A percentile compares a stretch with the other conserved stretches of the same genome.
phyloP scores from a whole-genome alignment of 2,329 filamentous ascomycete genomes.

The Hymenoscyphus scutula region DNA sequence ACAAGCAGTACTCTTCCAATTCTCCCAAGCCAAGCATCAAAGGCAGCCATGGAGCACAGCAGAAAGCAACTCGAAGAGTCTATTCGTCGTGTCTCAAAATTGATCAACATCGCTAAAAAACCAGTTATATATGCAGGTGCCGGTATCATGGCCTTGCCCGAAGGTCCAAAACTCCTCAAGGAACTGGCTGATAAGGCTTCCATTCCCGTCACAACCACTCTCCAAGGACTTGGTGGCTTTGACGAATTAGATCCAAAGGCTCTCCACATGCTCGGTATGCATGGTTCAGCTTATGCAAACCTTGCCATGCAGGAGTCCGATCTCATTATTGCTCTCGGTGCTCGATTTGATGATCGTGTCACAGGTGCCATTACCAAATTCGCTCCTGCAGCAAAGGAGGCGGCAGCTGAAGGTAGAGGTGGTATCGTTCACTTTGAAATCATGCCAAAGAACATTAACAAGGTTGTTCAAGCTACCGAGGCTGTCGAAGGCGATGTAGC shows the following conservation, averaged over 20 bases:
- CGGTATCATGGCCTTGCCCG: conserved; percentile 76
- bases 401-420: conserved; percentile 79
- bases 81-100: conserved; percentile 72
- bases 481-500: conserved; percentile 92
- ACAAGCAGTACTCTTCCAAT: conserved; percentile 57
- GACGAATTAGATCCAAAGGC: conserved; percentile 94
- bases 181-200: conserved; percentile 85
- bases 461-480: conserved; percentile 94
- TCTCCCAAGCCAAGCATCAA: conserved; percentile 81
- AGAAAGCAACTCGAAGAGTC: conserved; percentile 70
- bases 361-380: conserved; percentile 81
- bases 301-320: conserved; percentile 97
- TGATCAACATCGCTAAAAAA: conserved; percentile 89
- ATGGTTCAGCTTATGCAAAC: conserved; percentile 95
- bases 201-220: conserved; percentile 93
- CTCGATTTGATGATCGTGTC: conserved; percentile 94
- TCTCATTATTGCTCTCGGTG: conserved; percentile 90
- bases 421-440: conserved; percentile 98
- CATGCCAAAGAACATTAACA: conserved; percentile 99
- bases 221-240: conserved; percentile 88
- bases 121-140: conserved; percentile 94
- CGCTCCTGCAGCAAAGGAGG: conserved; percentile 81
- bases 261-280: conserved; percentile 98
- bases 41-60: conserved; percentile 72
- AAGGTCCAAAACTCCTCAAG: conserved; percentile 76